Evolutionary conservation across 768 basidiomycete genomes (phyloP), one percentile per base, ranked within the genome.

Genomic region (Tubosaeta sp.): DNA sequence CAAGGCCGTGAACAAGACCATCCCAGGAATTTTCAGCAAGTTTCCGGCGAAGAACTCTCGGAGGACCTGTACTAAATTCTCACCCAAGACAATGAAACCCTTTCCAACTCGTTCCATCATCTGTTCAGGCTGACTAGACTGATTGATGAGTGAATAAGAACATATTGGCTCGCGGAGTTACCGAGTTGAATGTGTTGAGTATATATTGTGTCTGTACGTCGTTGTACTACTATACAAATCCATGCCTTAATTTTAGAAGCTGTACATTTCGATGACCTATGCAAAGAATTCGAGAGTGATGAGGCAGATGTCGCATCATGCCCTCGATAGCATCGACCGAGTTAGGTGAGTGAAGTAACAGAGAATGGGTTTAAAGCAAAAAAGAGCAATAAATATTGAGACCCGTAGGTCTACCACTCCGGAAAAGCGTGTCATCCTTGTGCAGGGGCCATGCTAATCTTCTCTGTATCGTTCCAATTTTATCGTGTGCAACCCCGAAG

Each of bases 361-460:
- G n/a, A n/a, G n/a, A n/a, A 27, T 27, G 6, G 6, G 9, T 27
- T n/a, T 6, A 5, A 7, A 34, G 6, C 48, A 9, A 64, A 51
- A 61, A 54, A 46, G n/a, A 52, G 29, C 1, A 69, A 68, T 69
- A 69, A 69, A 69, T 69, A 69, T 71, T 71, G 68, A 71, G 69
- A 69, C 69, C 69, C 68, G 68, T 71, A 71, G 68, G 69, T 69
- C 69, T 86, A 86, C 86, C 86, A 87, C 86, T 88, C 87, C 85
- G 86, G 84, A 80, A 87, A 87, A 90, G 87, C 88, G 90, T 94
- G 93, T 94, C 93, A 94, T 95, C 93, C 94, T 95, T 96, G 92
- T 95, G 94, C 93, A 95, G 93, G 94, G 93, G 92, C 94, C 90
- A 95, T 95, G 93, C 93, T 94, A 94, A 95, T 94, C 93, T 94